Evolutionary conservation across 805 yeast species (phyloP), one percentile per base, ranked within the genome.

Genomic region (Saturnispora dispora): DNA sequence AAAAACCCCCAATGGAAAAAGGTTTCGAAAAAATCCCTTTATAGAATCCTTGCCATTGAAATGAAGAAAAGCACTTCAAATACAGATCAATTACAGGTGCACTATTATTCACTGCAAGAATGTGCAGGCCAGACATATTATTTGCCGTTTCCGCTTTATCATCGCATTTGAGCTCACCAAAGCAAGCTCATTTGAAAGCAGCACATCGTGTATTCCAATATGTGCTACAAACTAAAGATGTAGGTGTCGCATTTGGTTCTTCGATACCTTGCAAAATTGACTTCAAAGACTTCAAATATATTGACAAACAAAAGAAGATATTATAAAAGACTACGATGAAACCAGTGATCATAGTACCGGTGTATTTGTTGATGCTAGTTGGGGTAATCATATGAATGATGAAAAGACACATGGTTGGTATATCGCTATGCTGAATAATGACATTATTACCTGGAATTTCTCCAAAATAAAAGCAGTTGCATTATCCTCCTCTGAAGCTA

Each of bases 71-170:
- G 22, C 45, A 45, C 25, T 13, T 13, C 8, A 15, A 35, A 32
- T 54, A 43, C 23, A 27, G 53, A 33, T 33, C 41, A 35, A 22
- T 49, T 3, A 44, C 52, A 18, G 50, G 57, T 8, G 41, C 46
- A 2, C 28, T 49, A 22, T 17, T 36, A 41, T 54, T 18, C 22
- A 30, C 46, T 13, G 51, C 53, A 4, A 52, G 47, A 22, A 49
- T 54, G 15, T 53, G 50, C 17, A 46, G 51, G 32, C n/a, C 41
- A 23, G 53, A 52, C 28, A 47, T 54, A 17, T 18, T 48, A 22
- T 53, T 37, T 28, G 20, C 47, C 7, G 45, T 47, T 17, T 45
- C 45, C 11, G 5, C 40, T 3, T 18, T 50, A 28, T 50, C 53
- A 17, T 30, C 42, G 33, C 20, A 43, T 8, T 11, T 39, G 9